Conservation (phyloP, 2,329 filamentous ascomycete species). For the Domatiomyces globalis region DNA sequence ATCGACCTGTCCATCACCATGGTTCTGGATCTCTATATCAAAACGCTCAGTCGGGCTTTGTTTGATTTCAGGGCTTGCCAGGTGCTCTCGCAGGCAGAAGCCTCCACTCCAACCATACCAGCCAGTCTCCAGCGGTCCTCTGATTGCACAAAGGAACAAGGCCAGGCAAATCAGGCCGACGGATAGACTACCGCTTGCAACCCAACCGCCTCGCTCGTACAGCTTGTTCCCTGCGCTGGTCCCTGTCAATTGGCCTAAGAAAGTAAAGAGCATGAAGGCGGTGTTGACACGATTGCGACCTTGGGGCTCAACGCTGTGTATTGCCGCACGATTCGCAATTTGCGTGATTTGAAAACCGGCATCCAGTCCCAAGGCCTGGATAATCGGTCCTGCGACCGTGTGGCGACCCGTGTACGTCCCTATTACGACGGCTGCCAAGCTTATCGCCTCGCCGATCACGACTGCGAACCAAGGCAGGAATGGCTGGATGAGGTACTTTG, state of each 20-base stretch:
- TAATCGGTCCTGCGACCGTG: conserved; percentile 54
- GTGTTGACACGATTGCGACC: conserved; percentile 66
- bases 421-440: conserved; percentile 34
- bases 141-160: conserved; percentile 32
- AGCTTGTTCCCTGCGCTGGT: conserved; percentile 45
- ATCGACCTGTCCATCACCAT: background rate
- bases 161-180: conserved; percentile 40
- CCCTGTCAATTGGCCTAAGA: conserved; percentile 61
- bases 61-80: background rate
- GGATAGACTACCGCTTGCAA: conserved; percentile 41
- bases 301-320: conserved; percentile 57
- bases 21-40: background rate
- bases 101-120: conserved; percentile 51
- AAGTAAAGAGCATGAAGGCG: conserved; percentile 64
- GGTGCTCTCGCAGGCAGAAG: conserved; percentile 30
- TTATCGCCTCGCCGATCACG: conserved; percentile 45
- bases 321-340: conserved; percentile 56
- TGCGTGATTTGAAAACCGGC: conserved; percentile 59
- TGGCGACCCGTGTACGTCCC: conserved; percentile 25
- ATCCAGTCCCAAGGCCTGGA: conserved; percentile 58
- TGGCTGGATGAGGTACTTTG: conserved; percentile 53
- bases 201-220: conserved; percentile 44
- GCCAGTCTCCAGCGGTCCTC: conserved; percentile 42
- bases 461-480: conserved; percentile 51
- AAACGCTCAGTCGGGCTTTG: background rate